Base-by-base conservation (phyloP, 768 basidiomycete species). In the Phanerodontia chrysosporium region DNA sequence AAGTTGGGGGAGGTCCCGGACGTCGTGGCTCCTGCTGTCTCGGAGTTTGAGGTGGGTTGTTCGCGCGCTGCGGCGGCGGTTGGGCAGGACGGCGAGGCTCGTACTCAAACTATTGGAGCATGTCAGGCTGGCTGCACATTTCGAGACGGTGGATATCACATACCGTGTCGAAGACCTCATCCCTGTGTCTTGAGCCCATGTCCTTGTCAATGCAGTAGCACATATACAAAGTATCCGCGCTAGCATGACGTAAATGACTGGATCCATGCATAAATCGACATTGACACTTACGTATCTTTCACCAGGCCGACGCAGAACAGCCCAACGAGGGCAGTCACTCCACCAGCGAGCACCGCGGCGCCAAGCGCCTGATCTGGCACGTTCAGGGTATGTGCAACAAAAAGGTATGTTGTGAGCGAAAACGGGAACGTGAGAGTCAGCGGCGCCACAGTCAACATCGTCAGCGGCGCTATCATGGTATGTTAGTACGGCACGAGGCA, bases 291-390 rank as follows among this genome's bases (percentile, higher is more conserved):
- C 84, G 80, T 80, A 72, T 96, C 93, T 62, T 84, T 83, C 39
- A 95, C 83, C 4, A 94, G 76, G 3, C 90, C 90, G 7, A 91
- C 84, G 62, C 90, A 92, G 65, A 93, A 94, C 69, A 89, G 67
- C 0, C 91, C 88, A 30, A 93, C 90, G 22, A 95, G 75, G 5
- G 88, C 90, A 0, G 91, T 91, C 18, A 92, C 84, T 10, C 83
- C 85, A 2, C 87, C 93, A 24, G 88, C 89, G 3, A 95, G 75
- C 16, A 95, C 64, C 0, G 89, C 84, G 22, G 90, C 89, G 13
- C 85, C 79, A 8, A 94, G 76, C 0, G 92, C 91, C 65, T 89
- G 81, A 48, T 85, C 71, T 0, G 92, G 90, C 25, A 85, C 83
- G 18, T 71, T 69, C 22, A 93, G 73, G 0, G 89, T 87, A 72